Base-by-base conservation (phyloP, 306 rosid species). In the Pterocarpus macrocarpus region DNA sequence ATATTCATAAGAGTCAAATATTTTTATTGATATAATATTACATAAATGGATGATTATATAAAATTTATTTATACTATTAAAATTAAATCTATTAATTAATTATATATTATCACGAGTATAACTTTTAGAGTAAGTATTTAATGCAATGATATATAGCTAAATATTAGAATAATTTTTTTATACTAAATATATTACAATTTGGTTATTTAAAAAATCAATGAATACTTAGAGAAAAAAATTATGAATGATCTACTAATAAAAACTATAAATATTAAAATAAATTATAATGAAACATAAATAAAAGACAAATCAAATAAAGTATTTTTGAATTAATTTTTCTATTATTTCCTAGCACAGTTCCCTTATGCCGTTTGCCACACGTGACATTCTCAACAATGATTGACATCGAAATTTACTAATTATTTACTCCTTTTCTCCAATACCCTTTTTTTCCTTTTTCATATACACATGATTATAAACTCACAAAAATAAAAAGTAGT, bases 341-440 rank as follows among this genome's bases (percentile, higher is more conserved):
- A 3, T 59, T 63, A 3, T 55, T 58, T 59, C 41, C n/a, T 1
- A 11, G 39, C 73, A 11, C 47, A 15, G 2, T 45, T 76, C 34
- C 3, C 49, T 66, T 5, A 14, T 57, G 74, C 86, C 84, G 86
- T 85, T 80, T 68, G 39, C 63, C 87, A 87, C 89, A 89, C 90
- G 85, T 85, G 90, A 78, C 80, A 67, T 79, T 69, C 81, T 62
- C 65, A 75, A 35, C 64, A 70, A 86, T 81, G 84, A 87, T 85
- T 84, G 86, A 59, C 58, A 32, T 11, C 55, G 75, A 86, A 79
- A 67, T 82, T 83, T 44, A 64, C 68, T 61, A 35, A 84, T 78
- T 79, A n/a, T 81, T 64, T 30, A 78, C 43, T 70, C 57, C 72
- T 77, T 35, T 78, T 71, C 14, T 10, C 9, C 63, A 34, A 52